phyloP scores from a whole-genome alignment of 257 asterid species.

The Solanum lignicaule region DNA sequence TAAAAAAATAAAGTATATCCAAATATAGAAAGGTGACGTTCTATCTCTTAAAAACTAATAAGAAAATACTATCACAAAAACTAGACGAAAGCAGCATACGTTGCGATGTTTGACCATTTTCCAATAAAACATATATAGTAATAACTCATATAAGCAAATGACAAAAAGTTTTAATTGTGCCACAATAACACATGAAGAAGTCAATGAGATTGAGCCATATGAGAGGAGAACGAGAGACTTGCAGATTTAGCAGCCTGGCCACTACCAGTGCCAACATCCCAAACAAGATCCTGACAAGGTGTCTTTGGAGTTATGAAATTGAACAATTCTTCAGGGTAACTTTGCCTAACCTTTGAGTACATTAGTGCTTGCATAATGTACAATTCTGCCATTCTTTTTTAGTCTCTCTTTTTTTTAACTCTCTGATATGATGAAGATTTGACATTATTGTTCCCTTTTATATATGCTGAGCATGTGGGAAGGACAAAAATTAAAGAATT shows the following conservation, averaged over 20 bases:
- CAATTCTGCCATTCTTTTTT: not conserved
- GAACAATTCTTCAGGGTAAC: not conserved
- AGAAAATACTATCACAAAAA: too few species aligned
- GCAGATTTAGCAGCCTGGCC: not conserved
- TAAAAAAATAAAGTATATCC: too few species aligned
- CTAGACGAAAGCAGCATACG: too few species aligned
- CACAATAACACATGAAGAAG: not conserved
- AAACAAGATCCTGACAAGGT: not conserved
- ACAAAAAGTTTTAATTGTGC: not conserved
- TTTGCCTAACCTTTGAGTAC: not conserved
- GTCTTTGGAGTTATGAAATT: not conserved
- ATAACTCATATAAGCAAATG: not conserved
- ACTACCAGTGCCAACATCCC: constrained; percentile 2
- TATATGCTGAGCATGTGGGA: not conserved
- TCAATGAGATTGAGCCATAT: not conserved
- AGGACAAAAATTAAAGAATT: not conserved
- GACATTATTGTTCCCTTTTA: not conserved
- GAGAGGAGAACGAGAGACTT: not conserved
- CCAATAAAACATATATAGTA: too few species aligned
- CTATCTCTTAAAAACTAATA: too few species aligned
- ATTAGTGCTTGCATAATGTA: not conserved
- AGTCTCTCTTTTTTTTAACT: not conserved
- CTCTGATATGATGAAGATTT: not conserved
- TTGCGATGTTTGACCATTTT: too few species aligned
- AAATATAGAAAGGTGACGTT: too few species aligned